Percentiles rank a stretch among this genome's conserved stretches.
phyloP scores from a whole-genome alignment of 139 green algal species.

The Ettlia oleoabundans region DNA sequence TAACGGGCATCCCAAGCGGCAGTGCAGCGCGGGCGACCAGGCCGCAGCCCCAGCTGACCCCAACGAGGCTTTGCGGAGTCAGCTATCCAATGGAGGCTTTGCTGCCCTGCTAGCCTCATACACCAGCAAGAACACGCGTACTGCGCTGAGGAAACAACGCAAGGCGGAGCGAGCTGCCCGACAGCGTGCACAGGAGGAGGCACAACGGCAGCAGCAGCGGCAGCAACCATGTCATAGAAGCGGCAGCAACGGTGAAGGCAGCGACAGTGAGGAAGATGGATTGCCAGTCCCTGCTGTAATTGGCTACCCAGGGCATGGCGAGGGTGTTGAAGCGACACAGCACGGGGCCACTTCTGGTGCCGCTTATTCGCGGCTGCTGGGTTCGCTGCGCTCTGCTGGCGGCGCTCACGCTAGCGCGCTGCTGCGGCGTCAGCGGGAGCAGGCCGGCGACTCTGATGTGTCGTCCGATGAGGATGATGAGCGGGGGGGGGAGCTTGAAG shows the following conservation, averaged over 20 bases:
- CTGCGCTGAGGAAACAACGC: conserved; percentile 34
- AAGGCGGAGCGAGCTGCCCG: conserved; percentile 2
- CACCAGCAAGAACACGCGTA: conserved; percentile 35
- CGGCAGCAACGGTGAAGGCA: too few species aligned
- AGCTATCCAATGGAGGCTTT: conserved; percentile 28
- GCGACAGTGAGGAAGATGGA: conserved; percentile 22
- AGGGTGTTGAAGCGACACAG: neutral
- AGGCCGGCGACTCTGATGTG: conserved; percentile 25
- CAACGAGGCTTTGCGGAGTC: neutral
- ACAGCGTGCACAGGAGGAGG: neutral
- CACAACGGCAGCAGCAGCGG: neutral
- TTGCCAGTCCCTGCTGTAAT: neutral
- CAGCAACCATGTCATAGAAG: neutral
- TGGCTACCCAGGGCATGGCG: neutral
- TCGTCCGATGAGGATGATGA: conserved; percentile 9
- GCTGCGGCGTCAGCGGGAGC: conserved; percentile 42
- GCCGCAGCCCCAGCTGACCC: neutral
- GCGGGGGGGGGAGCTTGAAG: neutral
- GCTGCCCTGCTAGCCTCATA: neutral
- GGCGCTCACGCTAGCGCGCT: conserved; percentile 23
- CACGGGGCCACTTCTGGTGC: neutral
- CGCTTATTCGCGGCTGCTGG: conserved; percentile 35
- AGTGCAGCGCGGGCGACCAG: neutral
- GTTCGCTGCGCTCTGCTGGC: conserved; percentile 7
- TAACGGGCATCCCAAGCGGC: neutral